Percentiles rank a stretch among this genome's conserved stretches.
These are phyloP conservation scores for Yamadazyma songkhlaensis DNA, from an alignment of 1,139 yeast genomes.

Conservation along the genomic window DNA sequence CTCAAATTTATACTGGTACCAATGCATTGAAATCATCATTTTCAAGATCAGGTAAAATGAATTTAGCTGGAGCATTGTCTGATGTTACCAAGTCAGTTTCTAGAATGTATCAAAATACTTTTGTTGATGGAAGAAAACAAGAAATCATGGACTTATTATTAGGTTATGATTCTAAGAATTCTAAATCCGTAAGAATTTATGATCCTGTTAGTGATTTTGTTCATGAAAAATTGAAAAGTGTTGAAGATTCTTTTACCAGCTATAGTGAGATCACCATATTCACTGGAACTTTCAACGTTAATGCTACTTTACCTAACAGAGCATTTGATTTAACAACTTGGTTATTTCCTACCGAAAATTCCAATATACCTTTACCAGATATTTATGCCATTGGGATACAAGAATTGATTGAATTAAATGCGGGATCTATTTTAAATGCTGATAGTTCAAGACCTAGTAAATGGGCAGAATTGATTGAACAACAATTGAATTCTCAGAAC, in stretches of 20 bases:
- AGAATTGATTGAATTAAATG: conserved; percentile 87
- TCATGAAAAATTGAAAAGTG: conserved; percentile 51
- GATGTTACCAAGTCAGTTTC: conserved; percentile 96
- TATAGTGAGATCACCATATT: conserved; percentile 60
- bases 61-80: conserved; percentile 90
- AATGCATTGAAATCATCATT: conserved; percentile 93
- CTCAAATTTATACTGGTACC: conserved; percentile 96
- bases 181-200: conserved; percentile 66
- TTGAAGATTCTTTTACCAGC: conserved; percentile 58
- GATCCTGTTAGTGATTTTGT: conserved; percentile 91
- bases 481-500: conserved; percentile 48
- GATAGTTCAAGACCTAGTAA: conserved; percentile 61
- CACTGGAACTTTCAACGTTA: conserved; percentile 86
- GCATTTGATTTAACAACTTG: conserved; percentile 64
- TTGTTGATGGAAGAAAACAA: conserved; percentile 89
- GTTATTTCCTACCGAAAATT: conserved; percentile 72
- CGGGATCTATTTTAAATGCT: conserved; percentile 73
- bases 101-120: conserved; percentile 92
- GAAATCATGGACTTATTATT: conserved; percentile 79
- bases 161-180: conserved; percentile 73
- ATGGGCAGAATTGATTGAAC: conserved; percentile 60
- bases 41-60: conserved; percentile 93
- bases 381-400: conserved; percentile 86
- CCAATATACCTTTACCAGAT: conserved; percentile 52
- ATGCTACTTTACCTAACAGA: conserved; percentile 59